Base-by-base conservation (phyloP, 176 grass and related monocot genomes). In the Avena sativa region DNA sequence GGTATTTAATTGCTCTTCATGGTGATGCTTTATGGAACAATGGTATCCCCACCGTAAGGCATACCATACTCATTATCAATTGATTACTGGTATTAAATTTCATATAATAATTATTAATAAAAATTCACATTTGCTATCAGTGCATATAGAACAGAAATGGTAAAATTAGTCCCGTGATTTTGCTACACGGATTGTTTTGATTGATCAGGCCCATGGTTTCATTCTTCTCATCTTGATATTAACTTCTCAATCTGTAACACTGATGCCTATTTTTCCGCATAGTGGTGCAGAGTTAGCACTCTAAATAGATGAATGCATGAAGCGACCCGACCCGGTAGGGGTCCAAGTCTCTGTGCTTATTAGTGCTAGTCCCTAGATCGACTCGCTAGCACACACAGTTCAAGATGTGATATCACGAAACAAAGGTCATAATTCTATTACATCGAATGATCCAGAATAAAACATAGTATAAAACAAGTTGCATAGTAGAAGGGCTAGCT, bases 1-100 rank as follows among this genome's bases (percentile, higher is more conserved):
- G 87, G 92, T 94, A 88, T 20, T 68, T 36, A 68, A 68, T 36
- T 68, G 13, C 36, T 36, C 2, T 6, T 34, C 63, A 34, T 66
- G 15, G 63, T 66, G 26, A 66, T 66, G 63, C 63, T 28, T 66
- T 66, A 66, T 63, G 61, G 23, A 62, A 63, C 61, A 63, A 13
- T 63, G 61, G 13, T 63, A 26, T 21, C 61, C 4, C 62, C 30
- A 65, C 62, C 28, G 62, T 9, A 65, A 65, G 62, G 25, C 61
- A 63, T 63, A 63, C 10, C 61, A 5, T 63, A 28, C 21, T n/a
- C 61, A 28, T 25, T 5, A 28, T 6, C 21, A 63, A 28, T 63
- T 62, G 8, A 63, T 63, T 12, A 25, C 12, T 12, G 9, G n/a
- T 8, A 62, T 62, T 62, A 62, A 26, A 25, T 12, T 65, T 9